phyloP scores from a whole-genome alignment of 768 basidiomycete genomes.

The Clitopilus passeckerianus region DNA sequence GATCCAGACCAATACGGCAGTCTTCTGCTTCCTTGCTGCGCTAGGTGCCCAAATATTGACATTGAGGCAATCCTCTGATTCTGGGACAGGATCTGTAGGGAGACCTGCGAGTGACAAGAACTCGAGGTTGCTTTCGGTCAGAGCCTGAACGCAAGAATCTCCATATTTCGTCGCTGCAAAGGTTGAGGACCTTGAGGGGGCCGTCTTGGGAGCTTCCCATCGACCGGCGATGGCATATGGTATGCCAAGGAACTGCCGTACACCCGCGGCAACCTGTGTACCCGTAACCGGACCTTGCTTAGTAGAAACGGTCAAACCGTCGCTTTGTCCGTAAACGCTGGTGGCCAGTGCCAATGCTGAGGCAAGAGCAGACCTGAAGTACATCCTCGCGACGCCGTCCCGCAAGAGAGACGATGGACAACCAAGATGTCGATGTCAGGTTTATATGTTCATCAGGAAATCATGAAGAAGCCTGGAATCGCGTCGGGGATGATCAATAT shows the following conservation, averaged over 20 bases:
- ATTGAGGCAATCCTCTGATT: slow-evolving; percentile 25
- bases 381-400: neutral
- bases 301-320: slow-evolving; percentile 18
- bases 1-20: slow-evolving; percentile 27
- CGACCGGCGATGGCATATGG: slow-evolving; percentile 24
- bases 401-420: neutral
- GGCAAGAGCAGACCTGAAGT: neutral
- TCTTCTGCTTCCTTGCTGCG: slow-evolving; percentile 19
- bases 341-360: neutral
- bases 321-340: neutral
- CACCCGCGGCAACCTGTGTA: slow-evolving; percentile 13
- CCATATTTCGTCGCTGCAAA: slow-evolving; percentile 21
- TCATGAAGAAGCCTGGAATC: neutral
- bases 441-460: neutral
- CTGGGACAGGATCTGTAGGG: slow-evolving; percentile 13
- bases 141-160: slow-evolving; percentile 19
- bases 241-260: slow-evolving; percentile 26
- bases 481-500: neutral
- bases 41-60: slow-evolving; percentile 30
- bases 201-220: slow-evolving; percentile 20
- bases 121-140: slow-evolving; percentile 10
- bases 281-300: slow-evolving; percentile 21
- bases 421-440: neutral
- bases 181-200: slow-evolving; percentile 10
- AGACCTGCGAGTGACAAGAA: slow-evolving; percentile 16